phyloP scores from a whole-genome alignment of 805 yeast genomes.

The Yarrowia sp. region DNA sequence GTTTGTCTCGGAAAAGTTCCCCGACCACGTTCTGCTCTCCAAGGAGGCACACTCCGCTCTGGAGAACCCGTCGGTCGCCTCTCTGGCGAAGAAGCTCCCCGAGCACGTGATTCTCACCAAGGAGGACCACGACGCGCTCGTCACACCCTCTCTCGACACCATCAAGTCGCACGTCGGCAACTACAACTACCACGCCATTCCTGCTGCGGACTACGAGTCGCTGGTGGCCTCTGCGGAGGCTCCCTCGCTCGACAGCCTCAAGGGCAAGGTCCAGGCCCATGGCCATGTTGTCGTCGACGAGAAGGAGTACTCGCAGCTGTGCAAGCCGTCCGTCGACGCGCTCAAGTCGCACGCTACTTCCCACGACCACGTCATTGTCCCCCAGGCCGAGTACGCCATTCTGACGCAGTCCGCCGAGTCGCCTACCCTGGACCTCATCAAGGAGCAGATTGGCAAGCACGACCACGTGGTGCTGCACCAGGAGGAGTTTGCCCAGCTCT shows the following conservation, averaged over 20 bases:
- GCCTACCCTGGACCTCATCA: slow-evolving; percentile 23
- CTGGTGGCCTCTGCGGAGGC: not conserved
- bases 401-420: slow-evolving; percentile 27
- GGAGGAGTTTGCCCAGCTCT: not conserved
- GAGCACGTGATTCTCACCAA: slow-evolving; percentile 9
- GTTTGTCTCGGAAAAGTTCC: slow-evolving; percentile 3
- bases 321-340: not conserved
- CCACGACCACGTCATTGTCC: slow-evolving; percentile 28
- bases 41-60: not conserved
- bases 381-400: slow-evolving; percentile 25
- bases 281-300: slow-evolving; percentile 29
- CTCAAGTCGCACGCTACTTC: not conserved
- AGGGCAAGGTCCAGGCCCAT: slow-evolving; percentile 21
- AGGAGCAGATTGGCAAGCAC: slow-evolving; percentile 26
- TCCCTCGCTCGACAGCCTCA: not conserved
- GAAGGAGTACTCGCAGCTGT: slow-evolving; percentile 26
- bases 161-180: not conserved
- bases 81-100: not conserved
- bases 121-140: not conserved
- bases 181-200: slow-evolving; percentile 20
- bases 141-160: not conserved
- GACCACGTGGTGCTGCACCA: slow-evolving; percentile 27
- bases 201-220: slow-evolving; percentile 2
- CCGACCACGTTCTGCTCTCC: slow-evolving; percentile 2
- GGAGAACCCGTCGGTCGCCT: not conserved